Conservation (phyloP, 108 stramenopile species). For the Chaetoceros muelleri region DNA sequence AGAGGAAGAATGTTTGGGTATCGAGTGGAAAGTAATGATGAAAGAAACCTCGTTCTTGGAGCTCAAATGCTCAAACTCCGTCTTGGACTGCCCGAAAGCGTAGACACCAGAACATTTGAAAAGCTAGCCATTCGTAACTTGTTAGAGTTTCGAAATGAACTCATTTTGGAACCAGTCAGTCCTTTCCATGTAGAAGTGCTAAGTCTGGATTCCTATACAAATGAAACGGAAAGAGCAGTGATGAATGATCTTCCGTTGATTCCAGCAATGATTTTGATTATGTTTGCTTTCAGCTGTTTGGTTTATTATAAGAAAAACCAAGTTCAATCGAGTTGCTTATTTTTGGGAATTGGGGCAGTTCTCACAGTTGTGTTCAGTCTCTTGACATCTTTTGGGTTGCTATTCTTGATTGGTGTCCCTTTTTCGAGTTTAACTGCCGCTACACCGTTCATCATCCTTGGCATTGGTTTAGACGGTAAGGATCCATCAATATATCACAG, state of each 20-base stretch:
- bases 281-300: slow-evolving; percentile 4
- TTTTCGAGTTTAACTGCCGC: slow-evolving; percentile 9
- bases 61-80: background rate
- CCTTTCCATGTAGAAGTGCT: slow-evolving; percentile 5
- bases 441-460: slow-evolving; percentile 7
- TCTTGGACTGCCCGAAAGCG: slow-evolving; percentile 7
- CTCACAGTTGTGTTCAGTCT: slow-evolving; percentile 4
- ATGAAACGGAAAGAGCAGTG: slow-evolving; percentile 8
- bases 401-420: slow-evolving; percentile 16
- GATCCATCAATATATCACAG: background rate
- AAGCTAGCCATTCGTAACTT: background rate
- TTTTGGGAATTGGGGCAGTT: slow-evolving; percentile 9
- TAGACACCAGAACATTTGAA: slow-evolving; percentile 3
- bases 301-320: slow-evolving; percentile 8
- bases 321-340: slow-evolving; percentile 7
- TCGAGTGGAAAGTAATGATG: background rate
- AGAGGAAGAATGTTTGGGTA: background rate
- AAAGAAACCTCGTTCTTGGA: background rate
- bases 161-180: background rate
- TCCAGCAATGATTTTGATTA: slow-evolving; percentile 10
- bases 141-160: background rate
- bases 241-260: slow-evolving; percentile 12
- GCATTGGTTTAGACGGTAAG: slow-evolving; percentile 4
- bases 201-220: background rate
- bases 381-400: slow-evolving; percentile 13